Evolutionary conservation across 2,329 filamentous ascomycete genomes (phyloP).

Genomic region (Fusarium sulawesiense): DNA sequence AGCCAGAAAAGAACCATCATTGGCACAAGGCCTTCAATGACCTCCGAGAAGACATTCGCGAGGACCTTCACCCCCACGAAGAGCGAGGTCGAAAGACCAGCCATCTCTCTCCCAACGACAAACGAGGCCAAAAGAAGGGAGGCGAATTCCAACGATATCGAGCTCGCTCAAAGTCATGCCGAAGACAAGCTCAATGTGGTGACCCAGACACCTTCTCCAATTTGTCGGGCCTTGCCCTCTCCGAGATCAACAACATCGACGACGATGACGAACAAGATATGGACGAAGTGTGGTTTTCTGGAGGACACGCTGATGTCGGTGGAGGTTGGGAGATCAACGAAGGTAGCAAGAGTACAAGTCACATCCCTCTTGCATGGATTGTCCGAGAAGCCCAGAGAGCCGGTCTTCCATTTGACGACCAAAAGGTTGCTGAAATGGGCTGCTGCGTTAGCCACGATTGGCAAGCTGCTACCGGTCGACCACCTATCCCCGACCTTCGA

Average conservation of each 20-base stretch:
- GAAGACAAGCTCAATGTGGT: constrained; percentile 36
- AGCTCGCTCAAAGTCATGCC: constrained; percentile 53
- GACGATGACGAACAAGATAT: constrained; percentile 74
- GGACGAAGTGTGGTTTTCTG: constrained; percentile 83
- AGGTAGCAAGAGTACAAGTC: constrained; percentile 71
- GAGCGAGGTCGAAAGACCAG: constrained; percentile 26
- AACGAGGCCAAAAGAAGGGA: constrained; percentile 10
- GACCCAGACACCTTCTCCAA: constrained; percentile 48
- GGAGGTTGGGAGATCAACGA: constrained; percentile 75
- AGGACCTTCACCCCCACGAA: constrained; percentile 23
- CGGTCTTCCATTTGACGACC: constrained; percentile 75
- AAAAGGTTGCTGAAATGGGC: constrained; percentile 74
- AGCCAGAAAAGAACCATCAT: constrained; percentile 38
- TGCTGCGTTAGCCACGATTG: constrained; percentile 54
- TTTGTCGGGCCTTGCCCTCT: constrained; percentile 45
- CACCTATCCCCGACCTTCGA: constrained; percentile 49
- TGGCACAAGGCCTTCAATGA: constrained; percentile 43
- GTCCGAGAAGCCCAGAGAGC: constrained; percentile 69
- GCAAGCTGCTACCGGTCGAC: constrained; percentile 12
- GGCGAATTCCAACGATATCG: constrained; percentile 56
- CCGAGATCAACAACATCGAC: constrained; percentile 53
- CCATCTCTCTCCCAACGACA: constrained; percentile 26
- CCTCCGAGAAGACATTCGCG: constrained; percentile 33
- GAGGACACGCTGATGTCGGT: constrained; percentile 82
- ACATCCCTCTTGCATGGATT: constrained; percentile 78